Evolutionary conservation across 306 rosid species (phyloP).

Genomic region (Inga leiocalycina): DNA sequence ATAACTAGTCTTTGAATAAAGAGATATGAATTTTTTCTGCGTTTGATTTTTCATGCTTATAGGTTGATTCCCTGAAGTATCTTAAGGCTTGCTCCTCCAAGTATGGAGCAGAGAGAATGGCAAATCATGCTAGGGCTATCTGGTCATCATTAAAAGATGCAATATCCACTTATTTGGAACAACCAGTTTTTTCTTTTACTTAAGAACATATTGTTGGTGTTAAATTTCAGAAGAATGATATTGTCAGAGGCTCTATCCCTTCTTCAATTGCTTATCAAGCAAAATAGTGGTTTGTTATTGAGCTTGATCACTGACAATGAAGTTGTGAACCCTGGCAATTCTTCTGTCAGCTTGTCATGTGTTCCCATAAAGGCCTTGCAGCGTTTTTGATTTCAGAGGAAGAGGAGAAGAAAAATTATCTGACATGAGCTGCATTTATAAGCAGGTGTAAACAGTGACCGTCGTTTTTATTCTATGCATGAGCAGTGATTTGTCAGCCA

Average conservation of each 20-base stretch:
- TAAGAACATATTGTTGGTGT: slow-evolving; percentile 54
- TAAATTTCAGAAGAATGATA: slow-evolving; percentile 65
- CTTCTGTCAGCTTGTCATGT: no score
- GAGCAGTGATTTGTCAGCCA: no score
- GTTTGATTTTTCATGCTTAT: slow-evolving; percentile 35
- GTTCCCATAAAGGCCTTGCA: no score
- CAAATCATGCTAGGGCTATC: slow-evolving; percentile 64
- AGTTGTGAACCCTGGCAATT: slow-evolving; percentile 45
- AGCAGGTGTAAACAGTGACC: no score
- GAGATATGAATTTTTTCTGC: slow-evolving; percentile 4
- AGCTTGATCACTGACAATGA: slow-evolving; percentile 68
- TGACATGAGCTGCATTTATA: no score
- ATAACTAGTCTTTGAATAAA: not conserved
- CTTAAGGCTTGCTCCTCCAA: slow-evolving; percentile 61
- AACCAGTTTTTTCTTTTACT: slow-evolving; percentile 50
- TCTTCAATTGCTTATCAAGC: slow-evolving; percentile 69
- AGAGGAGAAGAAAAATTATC: no score
- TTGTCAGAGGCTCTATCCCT: slow-evolving; percentile 69
- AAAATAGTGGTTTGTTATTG: slow-evolving; percentile 55
- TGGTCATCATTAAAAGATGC: slow-evolving; percentile 75
- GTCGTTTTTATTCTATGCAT: no score
- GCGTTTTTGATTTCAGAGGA: no score
- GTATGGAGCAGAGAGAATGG: slow-evolving; percentile 85
- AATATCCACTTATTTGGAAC: slow-evolving; percentile 55
- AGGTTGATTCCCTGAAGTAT: slow-evolving; percentile 94